Evolutionary conservation across 768 basidiomycete genomes (phyloP).

Genomic region (Zangia roseola): DNA sequence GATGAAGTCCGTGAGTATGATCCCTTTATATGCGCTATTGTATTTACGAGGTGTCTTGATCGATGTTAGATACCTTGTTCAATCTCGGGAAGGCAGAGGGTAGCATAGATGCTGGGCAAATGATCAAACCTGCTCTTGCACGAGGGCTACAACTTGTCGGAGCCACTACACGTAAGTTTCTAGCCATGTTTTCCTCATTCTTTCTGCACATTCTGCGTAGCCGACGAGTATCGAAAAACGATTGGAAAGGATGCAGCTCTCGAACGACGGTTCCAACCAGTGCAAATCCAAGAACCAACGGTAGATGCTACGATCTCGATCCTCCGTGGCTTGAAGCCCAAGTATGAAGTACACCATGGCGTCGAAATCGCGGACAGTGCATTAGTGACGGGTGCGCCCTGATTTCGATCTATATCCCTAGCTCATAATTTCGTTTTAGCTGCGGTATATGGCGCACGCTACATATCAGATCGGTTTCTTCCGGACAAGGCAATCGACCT

Average conservation of each 20-base stretch:
- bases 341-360: slow-evolving; percentile 91
- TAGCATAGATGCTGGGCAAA: slow-evolving; percentile 87
- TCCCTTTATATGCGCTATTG: not conserved
- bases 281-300: slow-evolving; percentile 84
- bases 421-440: slow-evolving; percentile 40
- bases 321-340: slow-evolving; percentile 28
- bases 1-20: slow-evolving; percentile 85
- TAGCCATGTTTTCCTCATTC: not conserved
- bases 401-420: not conserved
- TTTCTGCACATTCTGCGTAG: slow-evolving; percentile 16
- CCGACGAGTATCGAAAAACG: slow-evolving; percentile 88
- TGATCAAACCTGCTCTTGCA: slow-evolving; percentile 91
- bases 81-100: slow-evolving; percentile 91
- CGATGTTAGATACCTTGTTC: slow-evolving; percentile 63
- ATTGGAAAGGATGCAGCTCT: slow-evolving; percentile 92
- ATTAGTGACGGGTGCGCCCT: slow-evolving; percentile 69
- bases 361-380: slow-evolving; percentile 89
- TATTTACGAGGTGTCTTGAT: not conserved
- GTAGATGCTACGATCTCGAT: slow-evolving; percentile 50
- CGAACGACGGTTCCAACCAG: slow-evolving; percentile 88
- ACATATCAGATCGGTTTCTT: slow-evolving; percentile 83
- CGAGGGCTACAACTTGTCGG: slow-evolving; percentile 86
- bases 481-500: slow-evolving; percentile 93
- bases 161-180: slow-evolving; percentile 76
- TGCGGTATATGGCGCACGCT: slow-evolving; percentile 80